These are phyloP conservation scores for Termitomyces sp. DNA, from an alignment of 768 basidiomycete species.

Conservation along the genomic window DNA sequence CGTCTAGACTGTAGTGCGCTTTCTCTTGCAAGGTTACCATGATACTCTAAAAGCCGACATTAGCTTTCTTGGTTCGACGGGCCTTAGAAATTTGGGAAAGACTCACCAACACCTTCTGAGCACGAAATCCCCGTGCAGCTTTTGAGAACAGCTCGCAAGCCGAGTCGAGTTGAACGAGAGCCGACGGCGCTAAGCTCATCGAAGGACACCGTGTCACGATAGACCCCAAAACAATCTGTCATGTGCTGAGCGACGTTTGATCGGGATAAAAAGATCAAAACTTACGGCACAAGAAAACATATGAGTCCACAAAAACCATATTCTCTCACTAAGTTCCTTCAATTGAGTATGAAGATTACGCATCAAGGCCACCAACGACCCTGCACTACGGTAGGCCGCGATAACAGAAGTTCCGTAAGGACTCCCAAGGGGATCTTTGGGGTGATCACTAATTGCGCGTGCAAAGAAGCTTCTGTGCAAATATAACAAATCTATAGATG, in stretches of 20 bases:
- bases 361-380: conserved; percentile 66
- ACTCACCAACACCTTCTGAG: conserved; percentile 58
- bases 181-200: conserved; percentile 72
- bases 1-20: conserved; percentile 58
- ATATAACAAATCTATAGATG: conserved; percentile 52
- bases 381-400: conserved; percentile 68
- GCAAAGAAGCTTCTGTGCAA: conserved; percentile 72
- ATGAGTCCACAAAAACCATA: conserved; percentile 60
- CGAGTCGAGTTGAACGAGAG: conserved; percentile 66
- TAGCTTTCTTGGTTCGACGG: neutral
- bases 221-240: conserved; percentile 66
- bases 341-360: conserved; percentile 61
- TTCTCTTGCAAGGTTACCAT: conserved; percentile 61
- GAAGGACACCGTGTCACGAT: conserved; percentile 77
- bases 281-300: conserved; percentile 65
- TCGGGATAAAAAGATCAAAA: conserved; percentile 10
- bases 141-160: conserved; percentile 72
- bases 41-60: conserved; percentile 36
- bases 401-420: conserved; percentile 70
- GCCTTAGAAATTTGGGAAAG: neutral
- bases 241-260: neutral
- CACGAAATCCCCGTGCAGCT: conserved; percentile 59
- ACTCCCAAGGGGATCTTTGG: conserved; percentile 67
- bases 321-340: conserved; percentile 55
- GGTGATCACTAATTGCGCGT: conserved; percentile 65